Conservation (phyloP, 371 early-diverging fungal species). For the Apophysomyces ossiformis region DNA sequence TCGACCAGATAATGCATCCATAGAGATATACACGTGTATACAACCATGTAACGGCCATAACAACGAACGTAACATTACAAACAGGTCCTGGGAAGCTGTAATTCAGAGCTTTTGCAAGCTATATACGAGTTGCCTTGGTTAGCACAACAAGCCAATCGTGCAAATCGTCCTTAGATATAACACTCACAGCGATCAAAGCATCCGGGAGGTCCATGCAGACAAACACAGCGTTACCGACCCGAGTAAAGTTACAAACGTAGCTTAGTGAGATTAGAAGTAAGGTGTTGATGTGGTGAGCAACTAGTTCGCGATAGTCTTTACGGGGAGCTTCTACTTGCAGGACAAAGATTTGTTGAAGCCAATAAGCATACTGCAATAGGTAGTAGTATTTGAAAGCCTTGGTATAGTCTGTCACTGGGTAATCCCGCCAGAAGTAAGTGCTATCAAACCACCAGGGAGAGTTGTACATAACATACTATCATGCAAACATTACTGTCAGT, state of each 20-base stretch:
- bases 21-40: slow-evolving; percentile 72
- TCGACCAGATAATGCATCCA: slow-evolving; percentile 53
- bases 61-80: slow-evolving; percentile 64
- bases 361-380: slow-evolving; percentile 72
- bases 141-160: background rate
- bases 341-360: slow-evolving; percentile 79
- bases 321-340: slow-evolving; percentile 73
- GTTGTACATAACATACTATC: slow-evolving; percentile 51
- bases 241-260: slow-evolving; percentile 70
- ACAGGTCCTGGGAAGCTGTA: slow-evolving; percentile 51
- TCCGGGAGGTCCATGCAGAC: slow-evolving; percentile 82
- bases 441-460: slow-evolving; percentile 75
- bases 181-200: slow-evolving; percentile 74
- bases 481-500: background rate
- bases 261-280: slow-evolving; percentile 65
- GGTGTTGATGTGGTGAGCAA: slow-evolving; percentile 78
- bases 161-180: background rate
- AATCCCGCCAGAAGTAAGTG: slow-evolving; percentile 64
- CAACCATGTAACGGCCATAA: slow-evolving; percentile 75
- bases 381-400: slow-evolving; percentile 74
- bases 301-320: slow-evolving; percentile 74
- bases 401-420: slow-evolving; percentile 60
- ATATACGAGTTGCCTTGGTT: background rate
- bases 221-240: slow-evolving; percentile 81
- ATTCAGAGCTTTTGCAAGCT: slow-evolving; percentile 68